Conservation (phyloP, 1,139 yeast genomes). For the Lodderomyces margitis region DNA sequence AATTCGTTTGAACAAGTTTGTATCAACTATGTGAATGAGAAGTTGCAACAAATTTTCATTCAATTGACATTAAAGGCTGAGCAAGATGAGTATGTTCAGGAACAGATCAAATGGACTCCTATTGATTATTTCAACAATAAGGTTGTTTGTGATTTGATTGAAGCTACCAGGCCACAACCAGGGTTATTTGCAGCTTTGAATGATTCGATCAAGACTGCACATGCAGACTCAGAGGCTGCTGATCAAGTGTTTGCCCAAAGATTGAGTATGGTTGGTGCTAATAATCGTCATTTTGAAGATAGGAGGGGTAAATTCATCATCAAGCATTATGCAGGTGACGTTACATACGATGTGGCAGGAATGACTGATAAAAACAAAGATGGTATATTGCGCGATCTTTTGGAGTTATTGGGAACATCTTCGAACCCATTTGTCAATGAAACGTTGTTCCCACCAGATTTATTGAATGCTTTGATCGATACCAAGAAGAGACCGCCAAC, state of each 20-base stretch:
- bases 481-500: conserved; percentile 89
- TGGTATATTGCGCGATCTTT: conserved; percentile 82
- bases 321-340: conserved; percentile 99
- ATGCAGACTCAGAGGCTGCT: conserved; percentile 95
- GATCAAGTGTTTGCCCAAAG: conserved; percentile 96
- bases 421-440: conserved; percentile 60
- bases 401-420: conserved; percentile 75
- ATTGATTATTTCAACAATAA: conserved; percentile 95
- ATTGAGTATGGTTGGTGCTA: conserved; percentile 73
- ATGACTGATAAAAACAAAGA: conserved; percentile 99
- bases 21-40: conserved; percentile 95
- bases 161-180: conserved; percentile 85
- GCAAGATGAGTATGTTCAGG: conserved; percentile 95
- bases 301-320: conserved; percentile 85
- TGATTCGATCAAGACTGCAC: conserved; percentile 97
- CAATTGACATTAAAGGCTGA: conserved; percentile 94
- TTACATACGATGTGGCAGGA: conserved; percentile 81
- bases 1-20: conserved; percentile 97
- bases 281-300: conserved; percentile 85
- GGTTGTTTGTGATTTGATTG: conserved; percentile 95
- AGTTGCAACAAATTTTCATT: conserved; percentile 93
- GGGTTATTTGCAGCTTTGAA: conserved; percentile 96
- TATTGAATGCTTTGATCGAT: conserved; percentile 59
- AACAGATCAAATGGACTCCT: conserved; percentile 96
- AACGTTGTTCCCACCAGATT: conserved; percentile 70